These are phyloP conservation scores for Xylaria hypoxylon DNA, from an alignment of 2,329 filamentous ascomycete genomes.

Conservation along the genomic window DNA sequence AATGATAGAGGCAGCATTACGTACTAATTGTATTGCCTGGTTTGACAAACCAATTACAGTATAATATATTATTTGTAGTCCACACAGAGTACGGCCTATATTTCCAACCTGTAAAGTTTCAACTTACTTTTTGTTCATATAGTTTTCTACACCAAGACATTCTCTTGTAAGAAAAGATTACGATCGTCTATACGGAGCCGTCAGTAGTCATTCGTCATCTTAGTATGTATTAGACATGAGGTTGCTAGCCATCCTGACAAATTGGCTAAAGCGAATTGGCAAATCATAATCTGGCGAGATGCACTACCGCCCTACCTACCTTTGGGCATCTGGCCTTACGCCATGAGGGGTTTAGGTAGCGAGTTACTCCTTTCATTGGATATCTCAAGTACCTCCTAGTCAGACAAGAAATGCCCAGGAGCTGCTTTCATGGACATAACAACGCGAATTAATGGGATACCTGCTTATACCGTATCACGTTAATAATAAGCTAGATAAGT, in stretches of 20 bases:
- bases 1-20: too few relatives aligned
- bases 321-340: background rate
- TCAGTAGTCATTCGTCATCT: too few relatives aligned
- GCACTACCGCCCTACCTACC: slow-evolving; percentile 7
- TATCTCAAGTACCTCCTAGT: background rate
- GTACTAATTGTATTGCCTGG: too few relatives aligned
- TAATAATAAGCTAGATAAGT: too few relatives aligned
- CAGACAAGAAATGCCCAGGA: background rate
- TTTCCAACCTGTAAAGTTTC: background rate
- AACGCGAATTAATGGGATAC: background rate
- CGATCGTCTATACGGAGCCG: too few relatives aligned
- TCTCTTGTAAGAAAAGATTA: background rate
- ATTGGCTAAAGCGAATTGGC: slow-evolving; percentile 17
- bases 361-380: too few relatives aligned
- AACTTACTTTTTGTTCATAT: background rate
- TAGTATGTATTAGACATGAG: too few relatives aligned
- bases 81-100: background rate
- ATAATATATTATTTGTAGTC: background rate
- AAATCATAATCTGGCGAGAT: slow-evolving; percentile 19
- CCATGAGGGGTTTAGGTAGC: too few relatives aligned
- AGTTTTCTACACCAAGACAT: background rate
- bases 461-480: too few relatives aligned
- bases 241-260: background rate
- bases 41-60: too few relatives aligned
- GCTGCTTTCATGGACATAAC: background rate